Conservation (phyloP, 2,329 filamentous ascomycete species). For the Ophiostoma angusticollis region DNA sequence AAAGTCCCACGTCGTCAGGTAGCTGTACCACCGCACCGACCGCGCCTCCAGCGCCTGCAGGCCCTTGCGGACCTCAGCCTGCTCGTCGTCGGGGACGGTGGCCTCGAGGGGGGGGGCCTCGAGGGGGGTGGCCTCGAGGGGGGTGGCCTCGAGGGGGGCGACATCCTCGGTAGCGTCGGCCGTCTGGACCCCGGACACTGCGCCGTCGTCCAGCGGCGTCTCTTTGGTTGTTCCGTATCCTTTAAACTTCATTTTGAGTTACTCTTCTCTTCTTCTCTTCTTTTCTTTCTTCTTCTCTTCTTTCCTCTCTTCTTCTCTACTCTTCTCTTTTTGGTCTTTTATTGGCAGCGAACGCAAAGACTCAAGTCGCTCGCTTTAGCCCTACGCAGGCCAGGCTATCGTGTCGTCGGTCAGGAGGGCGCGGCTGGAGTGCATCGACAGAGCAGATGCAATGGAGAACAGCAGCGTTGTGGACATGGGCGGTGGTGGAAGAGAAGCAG, state of each 20-base stretch:
- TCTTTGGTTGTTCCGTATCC: too few relatives aligned
- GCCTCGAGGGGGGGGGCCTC: constrained; percentile 5
- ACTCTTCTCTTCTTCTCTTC: neutral
- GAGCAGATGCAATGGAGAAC: constrained; percentile 32
- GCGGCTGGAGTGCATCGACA: constrained; percentile 20
- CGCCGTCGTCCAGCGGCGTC: too few relatives aligned
- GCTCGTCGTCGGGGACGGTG: constrained; percentile 5
- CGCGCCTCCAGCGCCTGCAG: constrained; percentile 42
- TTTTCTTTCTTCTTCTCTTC: neutral
- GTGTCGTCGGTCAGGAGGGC: constrained; percentile 1
- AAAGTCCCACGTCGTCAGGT: constrained; percentile 74
- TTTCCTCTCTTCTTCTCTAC: neutral
- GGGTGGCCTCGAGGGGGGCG: neutral
- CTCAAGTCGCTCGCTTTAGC: constrained; percentile 46
- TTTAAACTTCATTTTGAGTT: neutral
- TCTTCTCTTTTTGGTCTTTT: constrained; percentile 35
- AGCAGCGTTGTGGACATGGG: constrained; percentile 22
- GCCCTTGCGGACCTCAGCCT: constrained; percentile 30
- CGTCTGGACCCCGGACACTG: too few relatives aligned
- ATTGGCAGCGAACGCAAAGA: constrained; percentile 52
- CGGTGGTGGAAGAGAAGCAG: constrained; percentile 9
- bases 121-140: constrained; percentile 5
- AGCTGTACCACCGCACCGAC: constrained; percentile 52
- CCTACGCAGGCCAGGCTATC: constrained; percentile 22
- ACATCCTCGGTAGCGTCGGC: constrained; percentile 2